Conservation (phyloP, 2,329 filamentous ascomycete species). For the Penicillium sp. region DNA sequence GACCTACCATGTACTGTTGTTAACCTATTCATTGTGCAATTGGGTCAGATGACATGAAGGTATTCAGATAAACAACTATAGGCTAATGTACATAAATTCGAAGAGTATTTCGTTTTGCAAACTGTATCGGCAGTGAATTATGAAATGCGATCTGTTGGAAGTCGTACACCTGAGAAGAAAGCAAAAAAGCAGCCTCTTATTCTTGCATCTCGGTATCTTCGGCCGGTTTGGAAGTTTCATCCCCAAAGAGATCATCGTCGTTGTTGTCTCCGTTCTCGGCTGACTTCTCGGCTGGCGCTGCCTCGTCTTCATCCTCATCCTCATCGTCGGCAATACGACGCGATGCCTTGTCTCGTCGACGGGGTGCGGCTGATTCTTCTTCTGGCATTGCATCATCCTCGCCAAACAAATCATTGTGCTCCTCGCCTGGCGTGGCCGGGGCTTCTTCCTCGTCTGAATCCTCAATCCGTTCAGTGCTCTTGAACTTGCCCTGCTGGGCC, state of each 20-base stretch:
- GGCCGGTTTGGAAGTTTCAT: constrained; percentile 21
- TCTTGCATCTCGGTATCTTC: constrained; percentile 38
- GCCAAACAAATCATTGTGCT: constrained; percentile 27
- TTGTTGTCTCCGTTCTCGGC: constrained; percentile 21
- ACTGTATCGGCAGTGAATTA: background rate
- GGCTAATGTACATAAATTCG: constrained; percentile 7
- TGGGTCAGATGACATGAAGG: too few relatives aligned
- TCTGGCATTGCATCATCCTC: constrained; percentile 44
- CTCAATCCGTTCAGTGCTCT: constrained; percentile 76
- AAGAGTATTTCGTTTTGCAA: constrained; percentile 6
- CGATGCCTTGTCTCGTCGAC: constrained; percentile 30
- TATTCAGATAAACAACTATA: background rate
- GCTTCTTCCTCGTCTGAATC: constrained; percentile 57
- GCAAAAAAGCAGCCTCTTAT: constrained; percentile 9
- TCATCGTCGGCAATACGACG: constrained; percentile 38
- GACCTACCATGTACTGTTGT: too few relatives aligned
- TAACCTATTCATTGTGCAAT: too few relatives aligned
- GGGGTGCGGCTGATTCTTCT: constrained; percentile 22
- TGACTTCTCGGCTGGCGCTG: constrained; percentile 35
- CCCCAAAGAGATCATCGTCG: constrained; percentile 37
- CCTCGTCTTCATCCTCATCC: constrained; percentile 41
- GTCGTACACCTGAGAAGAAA: too few relatives aligned
- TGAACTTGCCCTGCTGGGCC: constrained; percentile 60
- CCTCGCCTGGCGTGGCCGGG: constrained; percentile 22
- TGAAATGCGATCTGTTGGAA: too few relatives aligned